Percentiles rank a stretch among this genome's conserved stretches.
These are phyloP conservation scores for Saccharomycopsis sp. DNA, from an alignment of 805 yeast genomes.

Conservation along the genomic window DNA sequence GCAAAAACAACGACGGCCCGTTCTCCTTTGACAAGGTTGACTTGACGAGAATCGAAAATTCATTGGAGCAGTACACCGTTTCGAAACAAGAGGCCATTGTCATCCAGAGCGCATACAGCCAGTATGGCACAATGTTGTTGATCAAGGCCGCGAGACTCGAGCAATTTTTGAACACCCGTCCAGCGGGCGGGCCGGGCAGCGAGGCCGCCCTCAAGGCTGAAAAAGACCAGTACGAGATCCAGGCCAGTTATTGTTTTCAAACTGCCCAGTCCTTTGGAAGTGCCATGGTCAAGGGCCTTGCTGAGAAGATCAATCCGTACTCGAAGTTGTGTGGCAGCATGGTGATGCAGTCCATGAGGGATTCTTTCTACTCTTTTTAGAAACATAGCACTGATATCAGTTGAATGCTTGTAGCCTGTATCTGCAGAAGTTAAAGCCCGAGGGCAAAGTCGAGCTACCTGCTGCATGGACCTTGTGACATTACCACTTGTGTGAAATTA, in stretches of 20 bases:
- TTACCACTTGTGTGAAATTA: no score
- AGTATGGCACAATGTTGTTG: constrained; percentile 8
- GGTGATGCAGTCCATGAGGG: constrained; percentile 8
- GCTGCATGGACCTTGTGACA: no score
- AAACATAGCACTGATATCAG: no score
- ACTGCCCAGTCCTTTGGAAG: constrained; percentile 14
- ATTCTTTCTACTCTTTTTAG: no score
- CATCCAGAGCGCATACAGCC: constrained; percentile 8
- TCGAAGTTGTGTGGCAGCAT: constrained; percentile 16
- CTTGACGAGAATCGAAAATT: no score
- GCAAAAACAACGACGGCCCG: neutral
- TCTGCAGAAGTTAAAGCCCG: no score
- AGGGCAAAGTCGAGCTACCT: no score
- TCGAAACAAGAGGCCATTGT: constrained; percentile 11
- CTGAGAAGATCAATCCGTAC: constrained; percentile 10
- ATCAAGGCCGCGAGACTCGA: constrained; percentile 11
- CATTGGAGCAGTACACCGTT: neutral
- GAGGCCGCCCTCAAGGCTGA: neutral
- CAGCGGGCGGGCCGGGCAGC: neutral
- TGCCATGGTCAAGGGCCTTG: constrained; percentile 2
- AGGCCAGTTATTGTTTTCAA: constrained; percentile 10
- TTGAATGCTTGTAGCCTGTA: no score
- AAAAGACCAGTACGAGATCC: constrained; percentile 4
- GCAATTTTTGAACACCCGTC: neutral
- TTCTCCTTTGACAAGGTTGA: neutral